These are phyloP conservation scores for Pseudozyma thailandica DNA, from an alignment of 1,284 basidiomycete species.

Conservation along the genomic window DNA sequence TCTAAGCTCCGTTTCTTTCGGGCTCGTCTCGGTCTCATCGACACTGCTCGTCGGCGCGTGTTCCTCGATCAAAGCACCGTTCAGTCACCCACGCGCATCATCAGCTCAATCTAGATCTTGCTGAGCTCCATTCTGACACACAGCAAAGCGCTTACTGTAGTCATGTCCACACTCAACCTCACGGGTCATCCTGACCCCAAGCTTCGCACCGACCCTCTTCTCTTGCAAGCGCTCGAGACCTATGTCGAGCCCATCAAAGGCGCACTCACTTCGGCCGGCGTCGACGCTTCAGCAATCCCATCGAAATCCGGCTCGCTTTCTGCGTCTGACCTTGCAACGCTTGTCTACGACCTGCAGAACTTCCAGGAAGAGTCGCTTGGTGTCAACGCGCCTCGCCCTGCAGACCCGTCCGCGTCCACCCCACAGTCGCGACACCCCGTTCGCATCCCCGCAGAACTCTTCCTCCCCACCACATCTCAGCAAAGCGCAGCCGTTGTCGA, in stretches of 20 bases:
- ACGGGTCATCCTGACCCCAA: slow-evolving; percentile 49
- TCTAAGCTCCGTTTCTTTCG: neutral
- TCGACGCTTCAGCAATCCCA: slow-evolving; percentile 18
- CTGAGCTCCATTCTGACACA: too few species aligned
- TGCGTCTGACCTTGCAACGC: slow-evolving; percentile 40
- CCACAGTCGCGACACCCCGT: slow-evolving; percentile 46
- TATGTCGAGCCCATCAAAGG: slow-evolving; percentile 47
- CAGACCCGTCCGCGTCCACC: slow-evolving; percentile 38
- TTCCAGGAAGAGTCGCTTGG: slow-evolving; percentile 64
- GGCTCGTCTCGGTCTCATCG: neutral
- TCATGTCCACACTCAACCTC: slow-evolving; percentile 53
- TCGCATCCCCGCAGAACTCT: slow-evolving; percentile 57
- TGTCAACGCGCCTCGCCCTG: slow-evolving; percentile 47
- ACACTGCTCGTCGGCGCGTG: slow-evolving; percentile 3
- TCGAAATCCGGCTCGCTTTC: slow-evolving; percentile 33
- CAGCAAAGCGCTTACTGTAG: neutral
- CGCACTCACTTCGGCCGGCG: slow-evolving; percentile 21
- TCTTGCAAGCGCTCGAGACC: slow-evolving; percentile 46
- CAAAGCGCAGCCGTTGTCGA: slow-evolving; percentile 40
- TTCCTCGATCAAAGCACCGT: neutral
- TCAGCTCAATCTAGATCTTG: too few species aligned
- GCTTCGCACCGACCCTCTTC: slow-evolving; percentile 34
- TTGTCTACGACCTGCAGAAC: slow-evolving; percentile 46
- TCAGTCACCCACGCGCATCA: neutral
- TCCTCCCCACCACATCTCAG: slow-evolving; percentile 54